A percentile compares a stretch with the other conserved stretches of the same genome.
These are phyloP conservation scores for Diplogelasinospora grovesii DNA, from an alignment of 495 filamentous ascomycete genomes.

Conservation along the genomic window DNA sequence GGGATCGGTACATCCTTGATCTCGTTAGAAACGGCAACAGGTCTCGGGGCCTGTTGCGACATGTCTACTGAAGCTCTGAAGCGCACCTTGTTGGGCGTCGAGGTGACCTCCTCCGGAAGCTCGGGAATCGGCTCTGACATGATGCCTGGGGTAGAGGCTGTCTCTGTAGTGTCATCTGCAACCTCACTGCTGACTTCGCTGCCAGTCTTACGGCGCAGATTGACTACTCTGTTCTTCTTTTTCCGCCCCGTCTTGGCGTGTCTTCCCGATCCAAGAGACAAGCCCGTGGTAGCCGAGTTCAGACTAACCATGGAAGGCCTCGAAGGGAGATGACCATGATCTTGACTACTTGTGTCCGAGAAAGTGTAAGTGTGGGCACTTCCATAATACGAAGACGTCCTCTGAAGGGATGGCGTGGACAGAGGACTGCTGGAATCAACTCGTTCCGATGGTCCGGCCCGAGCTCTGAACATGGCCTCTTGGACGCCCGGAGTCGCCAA, in stretches of 20 bases:
- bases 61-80: slow-evolving; percentile 23
- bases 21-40: no score
- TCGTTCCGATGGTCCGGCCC: slow-evolving; percentile 74
- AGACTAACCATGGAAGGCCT: slow-evolving; percentile 41
- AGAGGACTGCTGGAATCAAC: slow-evolving; percentile 52
- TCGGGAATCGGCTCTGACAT: slow-evolving; percentile 49
- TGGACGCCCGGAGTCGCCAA: slow-evolving; percentile 77
- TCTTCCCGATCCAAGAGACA: slow-evolving; percentile 57
- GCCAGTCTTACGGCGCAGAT: slow-evolving; percentile 62
- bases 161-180: slow-evolving; percentile 34
- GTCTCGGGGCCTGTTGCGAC: slow-evolving; percentile 20
- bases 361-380: slow-evolving; percentile 58
- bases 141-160: slow-evolving; percentile 29
- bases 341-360: slow-evolving; percentile 46
- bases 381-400: slow-evolving; percentile 56
- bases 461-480: slow-evolving; percentile 84
- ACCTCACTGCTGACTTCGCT: slow-evolving; percentile 46
- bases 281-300: slow-evolving; percentile 49
- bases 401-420: slow-evolving; percentile 46
- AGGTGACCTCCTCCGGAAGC: slow-evolving; percentile 48
- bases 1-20: slow-evolving; percentile 9
- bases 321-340: slow-evolving; percentile 40
- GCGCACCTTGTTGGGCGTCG: slow-evolving; percentile 35
- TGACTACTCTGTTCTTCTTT: slow-evolving; percentile 90
- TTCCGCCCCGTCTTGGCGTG: slow-evolving; percentile 66